Conservation (phyloP, 768 basidiomycete genomes). For the Mycena amicta region DNA sequence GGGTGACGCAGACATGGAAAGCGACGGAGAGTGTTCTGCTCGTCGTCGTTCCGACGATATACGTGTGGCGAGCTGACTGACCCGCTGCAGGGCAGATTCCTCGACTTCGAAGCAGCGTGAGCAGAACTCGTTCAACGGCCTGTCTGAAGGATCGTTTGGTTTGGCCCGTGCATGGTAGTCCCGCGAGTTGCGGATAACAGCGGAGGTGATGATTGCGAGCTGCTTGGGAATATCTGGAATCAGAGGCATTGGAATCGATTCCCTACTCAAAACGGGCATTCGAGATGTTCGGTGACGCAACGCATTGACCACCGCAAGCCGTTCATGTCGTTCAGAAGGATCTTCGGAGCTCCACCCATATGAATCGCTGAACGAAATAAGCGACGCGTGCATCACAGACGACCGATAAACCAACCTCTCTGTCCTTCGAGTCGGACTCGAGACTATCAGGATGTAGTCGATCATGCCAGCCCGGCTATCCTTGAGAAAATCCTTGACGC, state of each 20-base stretch:
- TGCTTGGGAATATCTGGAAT: conserved; percentile 79
- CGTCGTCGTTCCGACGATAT: conserved; percentile 33
- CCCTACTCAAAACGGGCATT: conserved; percentile 62
- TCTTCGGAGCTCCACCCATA: conserved; percentile 29
- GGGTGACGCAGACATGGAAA: conserved; percentile 14
- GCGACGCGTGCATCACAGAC: not conserved
- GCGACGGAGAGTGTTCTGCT: conserved; percentile 17
- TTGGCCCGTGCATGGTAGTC: conserved; percentile 39
- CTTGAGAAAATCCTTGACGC: conserved; percentile 72
- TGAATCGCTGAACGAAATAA: conserved; percentile 26
- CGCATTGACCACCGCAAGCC: conserved; percentile 54
- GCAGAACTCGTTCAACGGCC: conserved; percentile 57
- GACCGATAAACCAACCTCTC: conserved; percentile 6
- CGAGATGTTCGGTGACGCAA: conserved; percentile 58
- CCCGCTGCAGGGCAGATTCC: conserved; percentile 64
- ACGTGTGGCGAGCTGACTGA: conserved; percentile 59
- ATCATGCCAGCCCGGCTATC: conserved; percentile 70
- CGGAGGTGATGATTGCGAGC: conserved; percentile 73
- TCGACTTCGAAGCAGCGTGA: conserved; percentile 69
- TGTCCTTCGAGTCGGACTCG: conserved; percentile 46
- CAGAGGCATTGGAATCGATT: conserved; percentile 75
- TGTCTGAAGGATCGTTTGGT: conserved; percentile 39
- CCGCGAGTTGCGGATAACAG: conserved; percentile 68
- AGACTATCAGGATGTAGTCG: conserved; percentile 77
- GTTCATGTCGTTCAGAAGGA: conserved; percentile 48